Evolutionary conservation across 1,139 yeast genomes (phyloP), one percentile per base, ranked within the genome.

Genomic region (Candida sp.): DNA sequence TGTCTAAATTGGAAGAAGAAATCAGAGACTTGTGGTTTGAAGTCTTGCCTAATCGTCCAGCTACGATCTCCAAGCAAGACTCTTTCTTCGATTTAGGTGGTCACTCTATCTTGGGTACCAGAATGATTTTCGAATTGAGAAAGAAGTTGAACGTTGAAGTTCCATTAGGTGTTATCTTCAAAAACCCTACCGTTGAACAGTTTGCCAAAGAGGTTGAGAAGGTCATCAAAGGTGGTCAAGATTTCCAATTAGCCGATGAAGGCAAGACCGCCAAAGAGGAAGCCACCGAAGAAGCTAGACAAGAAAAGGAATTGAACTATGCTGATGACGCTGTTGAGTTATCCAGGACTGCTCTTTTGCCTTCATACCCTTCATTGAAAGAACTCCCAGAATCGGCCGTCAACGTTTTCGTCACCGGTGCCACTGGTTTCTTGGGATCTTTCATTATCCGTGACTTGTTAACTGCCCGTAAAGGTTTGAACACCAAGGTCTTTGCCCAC

Each of bases 41-140:
- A 32, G 88, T 94, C 8, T 79, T 96, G 58, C 98, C 99, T 39
- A 88, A 85, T 58, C 82, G 85, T 57, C 97, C 98, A 7, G 86
- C 94, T 1, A 71, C 88, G 7, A 82, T 92, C 48, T 79, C 86
- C 35, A 88, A 88, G 42, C 80, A 81, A 3, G 99, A 96, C 66
- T 90, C 96, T 3, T 96, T 96, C 82, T 96, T 96, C 63, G 99
- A 96, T 65, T 76, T 96, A 53, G 99, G 99, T 52, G 99, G 99
- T 4, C 99, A 96, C 69, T 93, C 98, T 0, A 93, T 96, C 61
- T 77, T 94, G 58, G 99, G 98, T 8, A 96, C 99, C 0, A 83
- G 96, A 68, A 92, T 96, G 98, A 94, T 94, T 58, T 94, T 94
- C 63, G 94, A 90, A 60, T 81, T 94, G 58, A 84, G 98, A 68